Conservation (phyloP, 768 basidiomycete genomes). For the Favolaschia claudopus region DNA sequence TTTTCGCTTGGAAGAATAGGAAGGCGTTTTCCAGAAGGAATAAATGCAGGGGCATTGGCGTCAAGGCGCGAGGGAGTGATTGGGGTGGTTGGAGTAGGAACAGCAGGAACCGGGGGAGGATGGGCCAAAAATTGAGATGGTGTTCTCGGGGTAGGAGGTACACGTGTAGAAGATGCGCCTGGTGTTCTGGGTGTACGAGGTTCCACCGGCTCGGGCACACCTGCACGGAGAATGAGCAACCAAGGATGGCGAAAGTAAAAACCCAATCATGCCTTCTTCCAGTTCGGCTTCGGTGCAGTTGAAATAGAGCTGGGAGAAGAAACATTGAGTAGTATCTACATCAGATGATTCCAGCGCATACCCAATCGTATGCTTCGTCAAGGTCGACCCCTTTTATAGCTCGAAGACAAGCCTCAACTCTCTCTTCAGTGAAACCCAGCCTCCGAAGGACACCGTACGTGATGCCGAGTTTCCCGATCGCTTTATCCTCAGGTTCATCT, state of each 20-base stretch:
- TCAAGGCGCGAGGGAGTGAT: constrained; percentile 41
- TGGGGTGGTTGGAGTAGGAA: background rate
- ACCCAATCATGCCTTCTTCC: constrained; percentile 31
- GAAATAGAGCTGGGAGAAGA: constrained; percentile 61
- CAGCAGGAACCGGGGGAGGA: constrained; percentile 26
- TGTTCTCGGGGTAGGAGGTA: constrained; percentile 37
- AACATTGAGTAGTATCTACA: constrained; percentile 11
- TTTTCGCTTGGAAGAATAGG: constrained; percentile 18
- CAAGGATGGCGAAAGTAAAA: constrained; percentile 6
- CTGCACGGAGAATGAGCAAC: background rate
- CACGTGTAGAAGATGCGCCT: constrained; percentile 12
- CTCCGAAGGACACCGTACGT: constrained; percentile 84
- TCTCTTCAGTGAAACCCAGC: constrained; percentile 75
- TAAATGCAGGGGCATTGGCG: constrained; percentile 47
- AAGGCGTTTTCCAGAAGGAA: constrained; percentile 36
- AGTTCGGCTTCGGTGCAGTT: constrained; percentile 71
- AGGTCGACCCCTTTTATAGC: constrained; percentile 71
- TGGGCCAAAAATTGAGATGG: constrained; percentile 41
- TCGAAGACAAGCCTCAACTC: constrained; percentile 76
- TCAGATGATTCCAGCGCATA: constrained; percentile 43
- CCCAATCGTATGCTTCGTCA: constrained; percentile 95
- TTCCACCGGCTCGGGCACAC: constrained; percentile 24
- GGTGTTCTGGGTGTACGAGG: constrained; percentile 39
- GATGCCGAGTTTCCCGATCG: constrained; percentile 71
- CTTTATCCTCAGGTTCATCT: constrained; percentile 76